Base-by-base conservation (phyloP, 441 rosid species). In the Gossypium trilobum region DNA sequence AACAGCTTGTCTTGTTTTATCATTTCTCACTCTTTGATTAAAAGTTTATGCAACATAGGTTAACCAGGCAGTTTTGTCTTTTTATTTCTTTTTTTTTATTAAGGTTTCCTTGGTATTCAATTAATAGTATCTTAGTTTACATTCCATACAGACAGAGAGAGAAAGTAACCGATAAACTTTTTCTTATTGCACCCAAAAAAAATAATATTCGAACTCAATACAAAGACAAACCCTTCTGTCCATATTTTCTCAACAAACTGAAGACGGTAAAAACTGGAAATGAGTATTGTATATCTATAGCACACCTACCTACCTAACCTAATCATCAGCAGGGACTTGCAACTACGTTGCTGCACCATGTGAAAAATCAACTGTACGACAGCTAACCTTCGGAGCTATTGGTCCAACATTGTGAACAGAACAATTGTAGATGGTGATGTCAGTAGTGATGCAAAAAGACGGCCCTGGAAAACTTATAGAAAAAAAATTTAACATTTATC, bases 371-470 rank as follows among this genome's bases (percentile, higher is more conserved):
- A 81, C 65, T 48, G 22, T 27, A 62, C 25, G 3, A 39, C 13
- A 57, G 71, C 68, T 66, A 44, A 57, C 29, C 58, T 58, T 52
- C 57, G 29, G 68, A 16, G 59, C 77, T 31, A 46, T 23, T 17
- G 58, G 36, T 67, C 20, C 62, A 51, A 51, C 51, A 29, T 51
- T 68, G 58, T 4, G 19, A 19, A 55, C 76, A 44, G n/a, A 5
- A 46, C 0, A 39, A 11, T 64, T 7, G 0, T 71, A 25, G 6
- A 5, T 22, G 42, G 66, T 23, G 1, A 7, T 22, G 42, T 25
- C 14, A 11, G 39, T 31, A 31, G 39, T 31, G 39, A 58, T 71
- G 74, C 55, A 22, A 65, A n/a, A 4, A 31, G 20, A 16, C 3
- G 11, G 9, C 33, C 66, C 65, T 57, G 61, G 27, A 16, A 68